phyloP scores from a whole-genome alignment of 257 asterid genomes.

The Plantago ovata region DNA sequence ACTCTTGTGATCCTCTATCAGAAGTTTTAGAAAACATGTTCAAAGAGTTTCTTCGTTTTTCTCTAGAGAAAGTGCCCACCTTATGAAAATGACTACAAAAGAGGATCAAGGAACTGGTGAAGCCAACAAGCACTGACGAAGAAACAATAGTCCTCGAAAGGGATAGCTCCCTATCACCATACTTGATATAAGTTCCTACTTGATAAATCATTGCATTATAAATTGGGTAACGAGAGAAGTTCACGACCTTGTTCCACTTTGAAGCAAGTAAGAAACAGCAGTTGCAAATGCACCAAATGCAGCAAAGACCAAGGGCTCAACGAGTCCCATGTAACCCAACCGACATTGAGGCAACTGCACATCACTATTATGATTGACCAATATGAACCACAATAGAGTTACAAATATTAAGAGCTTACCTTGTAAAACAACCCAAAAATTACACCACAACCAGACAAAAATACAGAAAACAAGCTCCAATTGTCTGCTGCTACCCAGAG shows the following conservation, averaged over 20 bases:
- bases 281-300: slow-evolving; percentile 12
- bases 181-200: slow-evolving; percentile 11
- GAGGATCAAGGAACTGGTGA: slow-evolving; percentile 78
- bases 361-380: neutral
- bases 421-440: slow-evolving; percentile 81
- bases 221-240: slow-evolving; percentile 1
- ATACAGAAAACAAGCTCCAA: slow-evolving; percentile 44
- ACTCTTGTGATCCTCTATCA: slow-evolving; percentile 69
- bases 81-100: slow-evolving; percentile 96
- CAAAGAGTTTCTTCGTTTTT: neutral
- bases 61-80: slow-evolving; percentile 35
- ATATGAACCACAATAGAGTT: neutral
- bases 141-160: slow-evolving; percentile 58
- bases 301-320: slow-evolving; percentile 7
- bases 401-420: slow-evolving; percentile 32
- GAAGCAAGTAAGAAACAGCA: slow-evolving; percentile 33
- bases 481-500: slow-evolving; percentile 58
- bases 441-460: slow-evolving; percentile 53
- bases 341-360: slow-evolving; percentile 72
- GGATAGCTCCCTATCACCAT: slow-evolving; percentile 44
- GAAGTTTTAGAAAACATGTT: no score
- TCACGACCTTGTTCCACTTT: slow-evolving; percentile 53
- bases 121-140: slow-evolving; percentile 78
- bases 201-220: slow-evolving; percentile 12
- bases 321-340: slow-evolving; percentile 7